Conservation (phyloP, 306 rosid genomes). For the Gastrolobium villosum region DNA sequence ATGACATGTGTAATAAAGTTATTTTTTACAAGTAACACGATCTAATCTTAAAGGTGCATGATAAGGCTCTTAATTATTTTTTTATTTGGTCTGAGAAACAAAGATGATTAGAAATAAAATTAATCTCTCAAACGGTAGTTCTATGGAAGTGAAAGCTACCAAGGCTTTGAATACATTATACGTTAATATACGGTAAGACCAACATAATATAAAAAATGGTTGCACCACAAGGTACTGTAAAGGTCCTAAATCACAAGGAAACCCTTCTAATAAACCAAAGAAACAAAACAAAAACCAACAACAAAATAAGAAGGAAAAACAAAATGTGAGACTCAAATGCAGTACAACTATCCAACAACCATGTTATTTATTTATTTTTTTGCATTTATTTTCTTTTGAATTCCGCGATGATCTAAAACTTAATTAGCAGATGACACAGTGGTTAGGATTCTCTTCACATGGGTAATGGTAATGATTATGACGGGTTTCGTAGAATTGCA, state of each 20-base stretch:
- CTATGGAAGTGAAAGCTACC: not conserved
- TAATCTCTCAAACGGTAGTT: not conserved
- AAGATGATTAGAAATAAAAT: too few relatives aligned
- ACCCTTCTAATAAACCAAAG: not conserved
- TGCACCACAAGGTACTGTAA: not conserved
- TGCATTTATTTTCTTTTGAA: not conserved
- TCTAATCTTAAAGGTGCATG: too few relatives aligned
- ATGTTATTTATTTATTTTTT: not conserved
- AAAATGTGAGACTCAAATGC: not conserved
- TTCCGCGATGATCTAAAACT: not conserved
- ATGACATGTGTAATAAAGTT: too few relatives aligned
- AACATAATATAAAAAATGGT: not conserved
- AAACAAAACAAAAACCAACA: not conserved
- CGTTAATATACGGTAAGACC: not conserved
- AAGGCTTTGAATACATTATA: not conserved
- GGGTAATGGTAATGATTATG: slow-evolving; percentile 41
- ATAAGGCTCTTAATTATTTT: too few relatives aligned
- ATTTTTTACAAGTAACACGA: too few relatives aligned
- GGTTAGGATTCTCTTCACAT: slow-evolving; percentile 75
- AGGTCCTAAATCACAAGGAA: not conserved
- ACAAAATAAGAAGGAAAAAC: not conserved
- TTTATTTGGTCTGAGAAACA: too few relatives aligned
- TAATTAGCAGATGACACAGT: slow-evolving; percentile 69
- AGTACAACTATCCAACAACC: not conserved
- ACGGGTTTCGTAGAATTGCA: slow-evolving; percentile 7